phyloP scores from a whole-genome alignment of 1,139 yeast genomes.

The Saccharomyces uvarum region DNA sequence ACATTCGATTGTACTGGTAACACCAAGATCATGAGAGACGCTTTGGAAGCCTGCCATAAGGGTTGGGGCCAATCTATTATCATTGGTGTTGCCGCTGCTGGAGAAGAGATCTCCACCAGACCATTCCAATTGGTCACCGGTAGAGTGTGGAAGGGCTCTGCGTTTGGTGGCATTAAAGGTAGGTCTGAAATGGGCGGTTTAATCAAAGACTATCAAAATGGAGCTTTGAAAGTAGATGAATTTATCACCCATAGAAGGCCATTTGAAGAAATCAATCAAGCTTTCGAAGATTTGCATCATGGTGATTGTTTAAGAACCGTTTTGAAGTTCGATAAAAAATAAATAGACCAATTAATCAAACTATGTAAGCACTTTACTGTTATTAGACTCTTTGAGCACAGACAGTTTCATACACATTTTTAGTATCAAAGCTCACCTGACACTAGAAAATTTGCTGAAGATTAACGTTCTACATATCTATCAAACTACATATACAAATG shows the following conservation, averaged over 20 bases:
- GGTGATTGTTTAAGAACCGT: constrained; percentile 96
- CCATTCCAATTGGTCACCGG: constrained; percentile 99
- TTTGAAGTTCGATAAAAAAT: constrained; percentile 33
- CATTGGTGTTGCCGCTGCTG: constrained; percentile 98
- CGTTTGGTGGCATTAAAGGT: constrained; percentile 98
- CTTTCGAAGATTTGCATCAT: constrained; percentile 89
- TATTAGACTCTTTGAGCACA: background rate
- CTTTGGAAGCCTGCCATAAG: constrained; percentile 94
- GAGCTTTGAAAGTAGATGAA: constrained; percentile 85
- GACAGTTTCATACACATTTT: background rate
- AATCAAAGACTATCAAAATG: constrained; percentile 76
- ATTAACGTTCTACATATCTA: background rate
- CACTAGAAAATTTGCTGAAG: background rate
- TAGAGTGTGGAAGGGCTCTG: constrained; percentile 97
- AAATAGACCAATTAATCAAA: background rate
- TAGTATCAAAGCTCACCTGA: background rate
- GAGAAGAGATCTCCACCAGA: constrained; percentile 90
- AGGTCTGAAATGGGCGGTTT: constrained; percentile 89
- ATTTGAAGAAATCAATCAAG: constrained; percentile 70
- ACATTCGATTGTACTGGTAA: constrained; percentile 99
- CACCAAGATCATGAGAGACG: constrained; percentile 87
- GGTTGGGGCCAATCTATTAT: constrained; percentile 97
- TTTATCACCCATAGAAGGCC: constrained; percentile 86
- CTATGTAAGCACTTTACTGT: background rate
- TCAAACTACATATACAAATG: constrained; percentile 1